Conservation (phyloP, 106 monocot genomes). For the Gastrodia elata region DNA sequence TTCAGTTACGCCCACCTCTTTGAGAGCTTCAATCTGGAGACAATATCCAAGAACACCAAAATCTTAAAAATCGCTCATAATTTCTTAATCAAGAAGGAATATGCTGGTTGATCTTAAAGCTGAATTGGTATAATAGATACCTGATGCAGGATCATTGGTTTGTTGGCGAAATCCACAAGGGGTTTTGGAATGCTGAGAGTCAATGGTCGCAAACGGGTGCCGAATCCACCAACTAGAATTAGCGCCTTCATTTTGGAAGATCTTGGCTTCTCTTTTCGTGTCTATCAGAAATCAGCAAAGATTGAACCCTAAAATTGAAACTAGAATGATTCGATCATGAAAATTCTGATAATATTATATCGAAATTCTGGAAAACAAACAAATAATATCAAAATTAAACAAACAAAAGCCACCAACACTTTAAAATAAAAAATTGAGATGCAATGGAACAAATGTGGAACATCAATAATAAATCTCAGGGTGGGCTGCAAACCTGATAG, state of each 20-base stretch:
- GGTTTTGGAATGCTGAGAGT: slow-evolving; percentile 40
- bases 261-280: background rate
- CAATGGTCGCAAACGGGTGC: slow-evolving; percentile 32
- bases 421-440: background rate
- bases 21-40: slow-evolving; percentile 48
- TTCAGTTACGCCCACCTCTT: slow-evolving; percentile 46
- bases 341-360: too few relatives aligned
- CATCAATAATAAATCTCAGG: background rate
- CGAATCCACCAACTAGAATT: slow-evolving; percentile 40
- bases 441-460: background rate
- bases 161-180: slow-evolving; percentile 34
- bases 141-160: slow-evolving; percentile 41
- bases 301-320: too few relatives aligned
- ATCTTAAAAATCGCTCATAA: too few relatives aligned
- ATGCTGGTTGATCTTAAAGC: too few relatives aligned
- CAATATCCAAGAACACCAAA: background rate
- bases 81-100: too few relatives aligned
- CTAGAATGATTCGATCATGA: too few relatives aligned
- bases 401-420: background rate
- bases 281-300: background rate
- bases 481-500: too few relatives aligned
- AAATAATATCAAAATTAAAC: background rate
- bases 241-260: slow-evolving; percentile 30
- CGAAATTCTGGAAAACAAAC: background rate
- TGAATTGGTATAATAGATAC: too few relatives aligned